Percentiles rank a stretch among this genome's conserved stretches.
phyloP scores from a whole-genome alignment of 2,329 filamentous ascomycete species.

The Thielaviopsis euricoi region DNA sequence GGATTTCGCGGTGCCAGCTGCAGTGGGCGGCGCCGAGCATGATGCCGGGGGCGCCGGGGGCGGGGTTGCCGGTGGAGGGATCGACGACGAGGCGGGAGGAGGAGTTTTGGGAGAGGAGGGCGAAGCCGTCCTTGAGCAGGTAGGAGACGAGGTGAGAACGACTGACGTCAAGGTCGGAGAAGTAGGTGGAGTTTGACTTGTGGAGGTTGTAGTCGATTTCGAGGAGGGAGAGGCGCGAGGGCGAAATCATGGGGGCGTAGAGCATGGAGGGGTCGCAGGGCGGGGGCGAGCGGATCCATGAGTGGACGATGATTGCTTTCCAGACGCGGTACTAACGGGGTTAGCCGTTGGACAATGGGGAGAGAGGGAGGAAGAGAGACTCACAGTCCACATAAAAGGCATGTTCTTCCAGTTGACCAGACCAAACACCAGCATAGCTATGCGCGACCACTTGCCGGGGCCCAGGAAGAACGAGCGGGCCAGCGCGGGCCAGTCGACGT shows the following conservation, averaged over 20 bases:
- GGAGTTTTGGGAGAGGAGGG: constrained; percentile 31
- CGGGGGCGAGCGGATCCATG: constrained; percentile 31
- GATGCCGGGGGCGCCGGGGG: constrained; percentile 39
- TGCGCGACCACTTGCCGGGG: constrained; percentile 35
- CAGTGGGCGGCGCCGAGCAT: constrained; percentile 59
- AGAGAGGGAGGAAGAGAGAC: constrained; percentile 17
- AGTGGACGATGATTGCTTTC: constrained; percentile 38
- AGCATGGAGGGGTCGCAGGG: constrained; percentile 44
- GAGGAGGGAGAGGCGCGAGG: constrained; percentile 48
- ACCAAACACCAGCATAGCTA: constrained; percentile 37
- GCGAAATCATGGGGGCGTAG: constrained; percentile 54
- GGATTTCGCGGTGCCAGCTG: constrained; percentile 58
- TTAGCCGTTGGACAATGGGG: too few relatives aligned
- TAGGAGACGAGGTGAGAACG: constrained; percentile 66
- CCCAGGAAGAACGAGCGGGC: constrained; percentile 33
- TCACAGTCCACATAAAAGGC: constrained; percentile 61
- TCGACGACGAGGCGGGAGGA: constrained; percentile 33
- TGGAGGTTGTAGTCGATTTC: constrained; percentile 81
- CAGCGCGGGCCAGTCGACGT: constrained; percentile 25
- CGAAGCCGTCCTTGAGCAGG: constrained; percentile 43
- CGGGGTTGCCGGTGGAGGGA: constrained; percentile 29
- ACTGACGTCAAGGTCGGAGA: constrained; percentile 68
- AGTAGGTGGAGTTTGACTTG: constrained; percentile 76
- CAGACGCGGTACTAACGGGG: constrained; percentile 43
- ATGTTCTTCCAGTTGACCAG: constrained; percentile 57